Conservation (phyloP, 169 alveolate genomes). For the Plasmodium chabaudi region DNA sequence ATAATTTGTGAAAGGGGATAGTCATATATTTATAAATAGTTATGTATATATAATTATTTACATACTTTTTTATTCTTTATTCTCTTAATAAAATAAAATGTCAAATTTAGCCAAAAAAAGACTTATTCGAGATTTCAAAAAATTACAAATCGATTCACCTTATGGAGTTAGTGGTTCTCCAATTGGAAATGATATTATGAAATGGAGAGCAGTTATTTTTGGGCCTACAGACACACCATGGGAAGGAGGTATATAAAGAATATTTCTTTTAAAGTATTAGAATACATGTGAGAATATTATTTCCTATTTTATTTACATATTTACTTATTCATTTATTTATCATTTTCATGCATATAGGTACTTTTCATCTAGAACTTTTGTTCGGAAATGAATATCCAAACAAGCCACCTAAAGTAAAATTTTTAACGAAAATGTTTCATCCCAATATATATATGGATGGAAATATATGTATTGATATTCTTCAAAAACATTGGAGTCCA, state of each 20-base stretch:
- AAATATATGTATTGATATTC: slow-evolving; percentile 94
- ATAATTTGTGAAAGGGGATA: no score
- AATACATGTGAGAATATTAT: not conserved
- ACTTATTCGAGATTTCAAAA: slow-evolving; percentile 93
- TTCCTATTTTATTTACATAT: not conserved
- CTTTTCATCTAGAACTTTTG: slow-evolving; percentile 91
- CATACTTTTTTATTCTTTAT: not conserved
- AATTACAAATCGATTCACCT: slow-evolving; percentile 93
- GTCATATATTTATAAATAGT: no score
- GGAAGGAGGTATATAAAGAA: slow-evolving; percentile 93
- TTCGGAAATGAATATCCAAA: slow-evolving; percentile 94
- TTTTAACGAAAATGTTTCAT: slow-evolving; percentile 90
- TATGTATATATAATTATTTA: no score
- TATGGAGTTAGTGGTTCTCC: slow-evolving; percentile 97
- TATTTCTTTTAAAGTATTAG: not conserved
- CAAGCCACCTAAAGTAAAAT: slow-evolving; percentile 92
- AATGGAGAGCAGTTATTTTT: slow-evolving; percentile 97
- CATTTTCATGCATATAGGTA: slow-evolving; percentile 91
- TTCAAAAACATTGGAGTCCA: slow-evolving; percentile 98
- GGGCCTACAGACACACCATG: slow-evolving; percentile 99
- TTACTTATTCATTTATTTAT: slow-evolving; percentile 76
- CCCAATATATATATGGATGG: slow-evolving; percentile 96
- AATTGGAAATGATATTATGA: slow-evolving; percentile 94
- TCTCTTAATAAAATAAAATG: slow-evolving; percentile 21
- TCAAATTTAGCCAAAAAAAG: slow-evolving; percentile 86